Conservation (phyloP, 2,329 filamentous ascomycete species). For the Claviceps lovelessii region DNA sequence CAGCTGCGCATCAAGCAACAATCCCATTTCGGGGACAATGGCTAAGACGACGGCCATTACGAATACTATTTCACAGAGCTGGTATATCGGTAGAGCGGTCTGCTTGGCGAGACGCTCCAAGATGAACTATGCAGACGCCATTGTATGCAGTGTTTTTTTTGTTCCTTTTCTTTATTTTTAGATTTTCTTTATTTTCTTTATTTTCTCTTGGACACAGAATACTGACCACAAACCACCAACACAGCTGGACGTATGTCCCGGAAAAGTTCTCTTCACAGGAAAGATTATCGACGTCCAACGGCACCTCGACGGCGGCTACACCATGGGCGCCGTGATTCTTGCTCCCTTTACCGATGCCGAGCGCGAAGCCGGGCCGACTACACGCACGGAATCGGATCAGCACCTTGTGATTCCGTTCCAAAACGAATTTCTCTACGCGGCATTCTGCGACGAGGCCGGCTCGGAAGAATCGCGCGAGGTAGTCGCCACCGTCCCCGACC, state of each 20-base stretch:
- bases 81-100: conserved; percentile 20
- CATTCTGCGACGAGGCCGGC: conserved; percentile 17
- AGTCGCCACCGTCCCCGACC: conserved; percentile 22
- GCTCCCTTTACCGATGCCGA: conserved; percentile 19
- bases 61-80: conserved; percentile 20
- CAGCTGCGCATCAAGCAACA: conserved; percentile 21
- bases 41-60: conserved; percentile 1
- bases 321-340: conserved; percentile 24
- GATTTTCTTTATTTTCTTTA: too few species aligned
- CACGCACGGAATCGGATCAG: conserved; percentile 11
- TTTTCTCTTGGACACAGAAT: too few species aligned
- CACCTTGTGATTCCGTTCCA: conserved; percentile 27
- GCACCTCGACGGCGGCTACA: conserved; percentile 25
- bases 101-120: conserved; percentile 17
- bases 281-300: conserved; percentile 27
- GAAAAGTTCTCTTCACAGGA: conserved; percentile 23
- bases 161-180: neutral
- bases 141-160: conserved; percentile 7
- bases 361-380: conserved; percentile 10
- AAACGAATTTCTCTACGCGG: conserved; percentile 27
- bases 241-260: conserved; percentile 18
- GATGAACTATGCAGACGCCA: conserved; percentile 15
- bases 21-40: conserved; percentile 16
- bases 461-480: conserved; percentile 17
- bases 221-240: neutral